Base-by-base conservation (phyloP, 2,329 filamentous ascomycete genomes). In the Fusarium coicis region DNA sequence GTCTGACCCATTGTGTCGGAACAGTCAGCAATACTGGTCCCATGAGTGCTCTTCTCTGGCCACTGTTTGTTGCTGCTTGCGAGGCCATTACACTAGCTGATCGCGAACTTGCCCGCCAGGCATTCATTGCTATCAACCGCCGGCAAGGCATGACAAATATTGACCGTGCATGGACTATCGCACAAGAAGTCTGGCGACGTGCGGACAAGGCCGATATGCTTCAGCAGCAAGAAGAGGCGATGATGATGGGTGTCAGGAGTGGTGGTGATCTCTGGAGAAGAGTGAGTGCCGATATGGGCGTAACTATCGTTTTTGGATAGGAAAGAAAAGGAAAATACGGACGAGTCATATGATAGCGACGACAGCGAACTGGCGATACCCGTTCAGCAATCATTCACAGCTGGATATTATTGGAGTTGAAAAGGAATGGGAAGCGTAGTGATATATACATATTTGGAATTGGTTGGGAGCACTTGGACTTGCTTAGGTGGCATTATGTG, bases 111-210 rank as follows among this genome's bases (percentile, higher is more conserved):
- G 88, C 89, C 8, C 79, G 83, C 32, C 81, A 82, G 61, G 83
- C 87, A 1, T 91, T 92, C 74, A 78, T 80, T 9, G 86, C 86
- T 10, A 83, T 90, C 14, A 86, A 88, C 65, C 84, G 82, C 59
- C 81, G 89, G 23, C 90, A 92, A 78, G 89, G 90, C 26, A 92
- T 92, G 90, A 86, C 85, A 23, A 92, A 92, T 74, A 91, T 92
- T 64, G 85, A 85, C 69, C 84, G 88, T 68, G 87, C 89, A 7
- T 90, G 89, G 88, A 84, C 84, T 18, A 87, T 92, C 40, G 86
- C 90, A 7, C 84, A 87, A 72, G 89, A 91, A 77, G 87, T 92
- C 15, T 92, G 90, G 89, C 84, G 83, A 62, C 82, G 88, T 62
- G 85, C 84, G 1, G 88, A 90, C 64, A 77, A 68, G 67, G 78